Conservation (phyloP, 768 basidiomycete species). For the Phanerochaete carnosa region DNA sequence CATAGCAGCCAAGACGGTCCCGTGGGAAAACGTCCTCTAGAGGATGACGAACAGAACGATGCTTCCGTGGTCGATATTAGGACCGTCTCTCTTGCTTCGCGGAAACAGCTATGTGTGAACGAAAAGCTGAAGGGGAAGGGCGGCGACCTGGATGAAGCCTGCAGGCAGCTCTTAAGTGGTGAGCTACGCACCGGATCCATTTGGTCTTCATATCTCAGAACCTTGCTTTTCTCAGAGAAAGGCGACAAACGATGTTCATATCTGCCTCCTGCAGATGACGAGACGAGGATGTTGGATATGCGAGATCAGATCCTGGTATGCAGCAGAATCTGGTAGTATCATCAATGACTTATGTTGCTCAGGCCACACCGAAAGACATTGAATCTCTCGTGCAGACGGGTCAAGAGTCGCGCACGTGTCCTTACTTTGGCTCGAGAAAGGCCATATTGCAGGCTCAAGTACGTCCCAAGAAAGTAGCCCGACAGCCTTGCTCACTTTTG, state of each 20-base stretch:
- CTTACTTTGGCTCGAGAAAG: conserved; percentile 88
- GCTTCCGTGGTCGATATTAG: conserved; percentile 36
- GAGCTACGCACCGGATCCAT: neutral
- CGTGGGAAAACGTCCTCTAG: neutral
- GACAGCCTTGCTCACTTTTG: neutral
- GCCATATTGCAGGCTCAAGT: conserved; percentile 93
- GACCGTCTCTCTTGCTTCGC: conserved; percentile 82
- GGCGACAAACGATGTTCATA: conserved; percentile 70
- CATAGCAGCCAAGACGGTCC: neutral
- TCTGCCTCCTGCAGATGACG: conserved; percentile 70
- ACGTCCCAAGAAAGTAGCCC: conserved; percentile 13
- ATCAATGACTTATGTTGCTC: neutral
- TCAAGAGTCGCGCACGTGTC: conserved; percentile 67
- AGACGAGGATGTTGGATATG: conserved; percentile 71
- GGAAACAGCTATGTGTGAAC: conserved; percentile 92
- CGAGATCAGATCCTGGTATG: conserved; percentile 82
- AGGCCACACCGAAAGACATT: conserved; percentile 92
- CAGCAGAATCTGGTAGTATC: conserved; percentile 1
- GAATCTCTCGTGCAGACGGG: conserved; percentile 85
- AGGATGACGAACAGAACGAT: conserved; percentile 18
- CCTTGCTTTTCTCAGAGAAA: conserved; percentile 38
- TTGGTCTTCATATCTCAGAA: neutral
- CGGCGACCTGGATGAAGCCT: conserved; percentile 82
- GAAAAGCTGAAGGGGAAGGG: conserved; percentile 61
- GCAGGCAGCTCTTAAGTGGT: conserved; percentile 59